Conservation (phyloP, 805 yeast genomes). For the Yamadazyma sp. region DNA sequence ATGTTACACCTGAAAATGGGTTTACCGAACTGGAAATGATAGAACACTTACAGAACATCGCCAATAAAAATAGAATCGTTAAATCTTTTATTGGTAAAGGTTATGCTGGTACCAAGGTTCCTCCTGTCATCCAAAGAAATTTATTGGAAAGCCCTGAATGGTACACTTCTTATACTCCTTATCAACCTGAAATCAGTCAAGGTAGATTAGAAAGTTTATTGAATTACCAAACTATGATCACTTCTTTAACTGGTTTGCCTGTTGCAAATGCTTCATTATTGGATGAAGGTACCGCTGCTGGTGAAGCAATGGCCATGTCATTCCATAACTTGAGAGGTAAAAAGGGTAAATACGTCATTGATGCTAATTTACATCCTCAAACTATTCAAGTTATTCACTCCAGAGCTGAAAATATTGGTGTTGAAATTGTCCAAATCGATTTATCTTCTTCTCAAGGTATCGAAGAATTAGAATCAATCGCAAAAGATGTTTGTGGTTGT, state of each 20-base stretch:
- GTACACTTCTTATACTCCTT: constrained; percentile 98
- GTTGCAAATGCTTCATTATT: constrained; percentile 91
- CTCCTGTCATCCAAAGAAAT: constrained; percentile 91
- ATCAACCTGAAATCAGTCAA: constrained; percentile 97
- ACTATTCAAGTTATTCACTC: constrained; percentile 76
- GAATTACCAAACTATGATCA: constrained; percentile 88
- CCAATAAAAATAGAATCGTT: constrained; percentile 68
- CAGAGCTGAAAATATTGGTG: constrained; percentile 72
- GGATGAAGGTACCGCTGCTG: constrained; percentile 97
- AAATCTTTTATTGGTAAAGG: constrained; percentile 90
- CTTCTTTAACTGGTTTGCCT: constrained; percentile 91
- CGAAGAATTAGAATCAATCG: constrained; percentile 20
- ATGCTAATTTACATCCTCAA: constrained; percentile 76
- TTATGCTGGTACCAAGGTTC: constrained; percentile 84
- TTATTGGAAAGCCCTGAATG: constrained; percentile 92
- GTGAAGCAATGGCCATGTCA: constrained; percentile 90
- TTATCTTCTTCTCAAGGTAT: constrained; percentile 41
- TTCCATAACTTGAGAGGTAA: constrained; percentile 67
- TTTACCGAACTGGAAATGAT: constrained; percentile 80
- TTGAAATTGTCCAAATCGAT: constrained; percentile 60
- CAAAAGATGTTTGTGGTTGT: constrained; percentile 64
- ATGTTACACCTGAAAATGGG: constrained; percentile 68
- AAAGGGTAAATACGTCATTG: constrained; percentile 67
- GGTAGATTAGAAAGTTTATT: constrained; percentile 89
- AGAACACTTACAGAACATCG: constrained; percentile 62